Percentiles rank a stretch among this genome's conserved stretches.
These are phyloP conservation scores for Lichtheimia ramosa DNA, from an alignment of 371 early-diverging fungal species.

Conservation along the genomic window DNA sequence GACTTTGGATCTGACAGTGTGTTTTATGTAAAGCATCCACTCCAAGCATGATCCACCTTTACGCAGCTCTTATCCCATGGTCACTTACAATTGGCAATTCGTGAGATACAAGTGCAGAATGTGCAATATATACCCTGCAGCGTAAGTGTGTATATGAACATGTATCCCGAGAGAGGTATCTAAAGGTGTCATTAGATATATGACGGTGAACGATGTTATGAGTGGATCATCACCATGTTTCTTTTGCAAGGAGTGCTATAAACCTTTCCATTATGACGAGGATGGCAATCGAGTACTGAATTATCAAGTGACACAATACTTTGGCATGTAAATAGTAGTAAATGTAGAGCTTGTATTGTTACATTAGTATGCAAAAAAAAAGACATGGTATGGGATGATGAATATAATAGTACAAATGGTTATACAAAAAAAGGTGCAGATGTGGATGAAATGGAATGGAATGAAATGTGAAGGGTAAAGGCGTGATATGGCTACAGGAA, in stretches of 20 bases:
- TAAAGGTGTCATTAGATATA: conserved; percentile 27
- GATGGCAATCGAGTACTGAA: conserved; percentile 28
- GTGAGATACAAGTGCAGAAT: conserved; percentile 63
- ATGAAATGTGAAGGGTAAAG: neutral
- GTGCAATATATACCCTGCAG: conserved; percentile 67
- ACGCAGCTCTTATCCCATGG: conserved; percentile 47
- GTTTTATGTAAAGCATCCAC: conserved; percentile 14
- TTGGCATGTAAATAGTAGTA: conserved; percentile 13
- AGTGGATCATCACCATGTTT: conserved; percentile 75
- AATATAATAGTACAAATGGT: neutral
- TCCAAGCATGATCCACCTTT: conserved; percentile 20
- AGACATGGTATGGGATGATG: neutral
- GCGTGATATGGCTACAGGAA: neutral
- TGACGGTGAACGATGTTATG: conserved; percentile 70
- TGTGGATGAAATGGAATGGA: neutral
- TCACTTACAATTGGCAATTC: conserved; percentile 44
- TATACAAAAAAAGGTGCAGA: neutral
- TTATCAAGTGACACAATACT: conserved; percentile 8
- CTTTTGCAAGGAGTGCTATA: conserved; percentile 76
- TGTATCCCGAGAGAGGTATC: neutral
- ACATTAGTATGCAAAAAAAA: neutral
- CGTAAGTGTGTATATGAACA: conserved; percentile 20
- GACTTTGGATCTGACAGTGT: conserved; percentile 1
- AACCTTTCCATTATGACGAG: conserved; percentile 69
- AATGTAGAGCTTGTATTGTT: conserved; percentile 4